Evolutionary conservation across 2,329 filamentous ascomycete species (phyloP), one percentile per base, ranked within the genome.

Genomic region (Xylariales sp.): DNA sequence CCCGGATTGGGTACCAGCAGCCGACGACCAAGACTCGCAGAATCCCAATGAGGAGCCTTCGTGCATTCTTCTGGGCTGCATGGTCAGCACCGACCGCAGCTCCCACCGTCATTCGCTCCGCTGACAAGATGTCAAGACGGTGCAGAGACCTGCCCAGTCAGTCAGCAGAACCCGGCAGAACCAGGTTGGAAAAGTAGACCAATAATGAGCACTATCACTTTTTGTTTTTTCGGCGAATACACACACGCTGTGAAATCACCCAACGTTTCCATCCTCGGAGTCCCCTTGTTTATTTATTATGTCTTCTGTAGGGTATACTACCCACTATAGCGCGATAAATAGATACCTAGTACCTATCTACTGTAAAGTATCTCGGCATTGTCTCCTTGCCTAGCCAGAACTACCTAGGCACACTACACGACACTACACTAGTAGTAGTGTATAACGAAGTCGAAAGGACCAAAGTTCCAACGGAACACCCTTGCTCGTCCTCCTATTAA

Each of bases 1-100:
- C 65, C 62, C 62, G 59, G 59, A 68, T 70, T 65, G 65, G 68
- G 48, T 63, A 58, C 68, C 68, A 64, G 64, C 62, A 68, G 65
- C 68, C 65, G 61, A 59, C 28, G 18, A 65, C 57, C 65, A 50
- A 64, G 61, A 50, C 46, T 30, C 45, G 49, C 50, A 61, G 49
- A 65, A 36, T 65, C 57, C 68, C 65, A 70, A 65, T 70, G 62
- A 65, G 62, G 62, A 54, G 55, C 45, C 55, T 50, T 45, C 52
- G 36, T 65, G 61, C 61, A 45, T 65, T 28, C 23, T 23, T 55
- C 49, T 63, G 14, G 61, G 61, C 61, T 69, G 67, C 69, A 69
- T 71, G 69, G 69, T 71, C 66, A 71, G 69, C 69, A 66, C 63
- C 39, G 32, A 41, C 58, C 43, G 50, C 55, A 63, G 28, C 50